Percentiles rank a stretch among this genome's conserved stretches.
phyloP scores from a whole-genome alignment of 2,329 filamentous ascomycete genomes.

The Penicillium freii region DNA sequence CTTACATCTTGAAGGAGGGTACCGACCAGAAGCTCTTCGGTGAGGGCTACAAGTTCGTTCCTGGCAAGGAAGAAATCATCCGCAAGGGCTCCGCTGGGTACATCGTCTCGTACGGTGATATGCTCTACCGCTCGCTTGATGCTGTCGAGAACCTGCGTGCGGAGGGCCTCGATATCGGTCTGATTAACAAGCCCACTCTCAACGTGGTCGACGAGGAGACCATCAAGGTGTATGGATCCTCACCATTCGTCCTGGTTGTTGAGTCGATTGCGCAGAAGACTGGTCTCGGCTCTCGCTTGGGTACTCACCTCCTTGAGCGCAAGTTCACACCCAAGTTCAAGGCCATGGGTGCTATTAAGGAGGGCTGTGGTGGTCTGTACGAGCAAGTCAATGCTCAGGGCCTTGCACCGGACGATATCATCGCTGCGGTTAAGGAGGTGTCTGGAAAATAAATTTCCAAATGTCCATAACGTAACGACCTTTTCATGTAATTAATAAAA shows the following conservation, averaged over 20 bases:
- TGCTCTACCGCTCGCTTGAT: conserved; percentile 43
- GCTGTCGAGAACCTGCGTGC: conserved; percentile 39
- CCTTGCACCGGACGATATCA: conserved; percentile 36
- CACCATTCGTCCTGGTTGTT: conserved; percentile 39
- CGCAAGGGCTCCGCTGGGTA: conserved; percentile 39
- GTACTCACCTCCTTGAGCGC: conserved; percentile 38
- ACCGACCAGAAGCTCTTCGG: conserved; percentile 38
- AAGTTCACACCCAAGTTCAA: conserved; percentile 40
- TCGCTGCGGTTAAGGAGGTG: conserved; percentile 30
- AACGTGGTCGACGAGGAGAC: conserved; percentile 42
- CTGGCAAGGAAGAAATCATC: conserved; percentile 41
- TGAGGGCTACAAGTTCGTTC: conserved; percentile 37
- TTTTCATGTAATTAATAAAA: neutral
- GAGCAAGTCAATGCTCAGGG: conserved; percentile 42
- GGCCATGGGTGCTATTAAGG: conserved; percentile 39
- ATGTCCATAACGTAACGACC: conserved; percentile 1
- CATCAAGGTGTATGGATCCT: conserved; percentile 37
- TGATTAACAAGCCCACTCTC: conserved; percentile 43
- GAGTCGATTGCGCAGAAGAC: conserved; percentile 44
- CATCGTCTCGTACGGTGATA: conserved; percentile 41
- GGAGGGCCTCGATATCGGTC: conserved; percentile 38
- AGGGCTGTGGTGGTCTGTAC: conserved; percentile 40
- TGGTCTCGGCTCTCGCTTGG: conserved; percentile 39
- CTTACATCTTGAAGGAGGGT: conserved; percentile 40
- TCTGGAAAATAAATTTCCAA: conserved; percentile 18